A percentile compares a stretch with the other conserved stretches of the same genome.
These are phyloP conservation scores for Luffa aegyptiaca DNA, from an alignment of 306 rosid genomes.

Conservation along the genomic window DNA sequence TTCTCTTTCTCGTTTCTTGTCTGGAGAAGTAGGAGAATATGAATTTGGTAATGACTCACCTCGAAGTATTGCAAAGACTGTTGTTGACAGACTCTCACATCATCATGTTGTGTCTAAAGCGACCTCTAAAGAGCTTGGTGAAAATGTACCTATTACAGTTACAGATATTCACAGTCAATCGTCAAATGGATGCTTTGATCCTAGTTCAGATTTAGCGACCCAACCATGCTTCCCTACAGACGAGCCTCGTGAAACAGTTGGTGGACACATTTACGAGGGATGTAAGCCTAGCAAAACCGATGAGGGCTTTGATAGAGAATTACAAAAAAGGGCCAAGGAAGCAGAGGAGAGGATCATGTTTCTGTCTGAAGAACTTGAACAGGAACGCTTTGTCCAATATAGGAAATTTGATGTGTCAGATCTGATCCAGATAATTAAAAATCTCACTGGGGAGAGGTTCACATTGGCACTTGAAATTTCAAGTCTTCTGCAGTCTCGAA, in stretches of 20 bases:
- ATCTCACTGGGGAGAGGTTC: constrained; percentile 53
- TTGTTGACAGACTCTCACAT: constrained; percentile 75
- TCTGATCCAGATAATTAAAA: constrained; percentile 52
- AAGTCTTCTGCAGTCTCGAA: constrained; percentile 56
- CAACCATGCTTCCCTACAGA: constrained; percentile 31
- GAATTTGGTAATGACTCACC: constrained; percentile 74
- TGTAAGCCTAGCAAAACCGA: constrained; percentile 34
- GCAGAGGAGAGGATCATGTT: constrained; percentile 68
- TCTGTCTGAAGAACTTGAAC: constrained; percentile 58
- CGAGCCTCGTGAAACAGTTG: constrained; percentile 30
- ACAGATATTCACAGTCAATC: constrained; percentile 64
- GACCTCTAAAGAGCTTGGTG: constrained; percentile 31
- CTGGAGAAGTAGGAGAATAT: constrained; percentile 59
- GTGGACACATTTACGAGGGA: constrained; percentile 21
- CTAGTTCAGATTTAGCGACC: constrained; percentile 34
- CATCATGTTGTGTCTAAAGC: constrained; percentile 35
- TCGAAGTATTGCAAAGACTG: constrained; percentile 73
- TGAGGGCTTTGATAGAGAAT: constrained; percentile 46
- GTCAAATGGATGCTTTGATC: constrained; percentile 31
- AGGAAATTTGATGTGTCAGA: constrained; percentile 46
- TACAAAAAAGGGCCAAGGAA: constrained; percentile 51
- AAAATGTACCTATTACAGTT: constrained; percentile 57
- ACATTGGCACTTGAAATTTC: constrained; percentile 72
- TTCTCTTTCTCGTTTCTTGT: constrained; percentile 30
- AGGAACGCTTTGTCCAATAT: constrained; percentile 45